phyloP scores from a whole-genome alignment of 495 filamentous ascomycete species.

The Xylaria venustula region DNA sequence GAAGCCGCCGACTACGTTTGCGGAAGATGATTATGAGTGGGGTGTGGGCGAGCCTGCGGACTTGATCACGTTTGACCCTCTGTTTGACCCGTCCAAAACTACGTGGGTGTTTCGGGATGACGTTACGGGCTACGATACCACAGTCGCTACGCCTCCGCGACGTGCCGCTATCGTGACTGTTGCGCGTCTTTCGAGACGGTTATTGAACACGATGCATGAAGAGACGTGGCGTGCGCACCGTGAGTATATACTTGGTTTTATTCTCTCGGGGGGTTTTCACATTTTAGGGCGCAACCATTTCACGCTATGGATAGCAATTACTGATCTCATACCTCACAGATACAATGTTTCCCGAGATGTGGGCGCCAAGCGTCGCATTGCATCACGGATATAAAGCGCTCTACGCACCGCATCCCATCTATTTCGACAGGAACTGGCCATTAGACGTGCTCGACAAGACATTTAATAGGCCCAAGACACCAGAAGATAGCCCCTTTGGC shows the following conservation, averaged over 20 bases:
- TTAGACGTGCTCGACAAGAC: conserved; percentile 66
- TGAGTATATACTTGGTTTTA: no score
- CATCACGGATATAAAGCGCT: conserved; percentile 89
- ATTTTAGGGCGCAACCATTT: no score
- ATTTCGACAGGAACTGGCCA: conserved; percentile 76
- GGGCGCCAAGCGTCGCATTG: conserved; percentile 69
- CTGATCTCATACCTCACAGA: conserved; percentile 22
- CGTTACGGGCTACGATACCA: conserved; percentile 72
- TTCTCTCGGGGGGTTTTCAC: no score
- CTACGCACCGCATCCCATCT: conserved; percentile 79
- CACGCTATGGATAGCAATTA: no score
- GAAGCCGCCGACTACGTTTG: conserved; percentile 41
- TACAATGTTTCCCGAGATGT: conserved; percentile 87
- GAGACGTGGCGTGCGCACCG: conserved; percentile 67
- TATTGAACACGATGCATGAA: conserved; percentile 76
- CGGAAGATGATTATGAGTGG: conserved; percentile 53
- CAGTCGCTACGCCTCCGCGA: conserved; percentile 61
- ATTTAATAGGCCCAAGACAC: conserved; percentile 60
- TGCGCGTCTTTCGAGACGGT: conserved; percentile 66
- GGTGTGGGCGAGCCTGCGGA: conserved; percentile 62
- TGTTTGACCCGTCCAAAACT: conserved; percentile 51
- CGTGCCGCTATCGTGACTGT: conserved; percentile 76
- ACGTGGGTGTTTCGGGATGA: conserved; percentile 59
- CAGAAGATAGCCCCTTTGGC: conserved; percentile 52
- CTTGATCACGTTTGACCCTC: conserved; percentile 52